Percentiles rank a stretch among this genome's conserved stretches.
phyloP scores from a whole-genome alignment of 495 filamentous ascomycete genomes.

The Acidiella bohemica region DNA sequence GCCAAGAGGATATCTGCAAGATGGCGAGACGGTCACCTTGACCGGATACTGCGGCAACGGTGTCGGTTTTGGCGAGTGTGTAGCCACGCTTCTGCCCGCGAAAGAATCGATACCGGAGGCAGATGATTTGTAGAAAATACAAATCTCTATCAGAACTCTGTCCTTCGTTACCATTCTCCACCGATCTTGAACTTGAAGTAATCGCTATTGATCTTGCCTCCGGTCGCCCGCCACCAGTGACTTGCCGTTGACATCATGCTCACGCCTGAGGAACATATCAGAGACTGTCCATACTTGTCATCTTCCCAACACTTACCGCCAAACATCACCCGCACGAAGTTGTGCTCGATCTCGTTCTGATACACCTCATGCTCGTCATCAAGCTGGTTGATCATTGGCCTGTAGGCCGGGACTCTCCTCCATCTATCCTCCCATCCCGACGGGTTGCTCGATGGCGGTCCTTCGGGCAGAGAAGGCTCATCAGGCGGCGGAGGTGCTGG shows the following conservation, averaged over 20 bases:
- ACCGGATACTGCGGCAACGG: slow-evolving; percentile 12
- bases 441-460: slow-evolving; percentile 17
- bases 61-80: slow-evolving; percentile 18
- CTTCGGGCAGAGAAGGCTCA: slow-evolving; percentile 16
- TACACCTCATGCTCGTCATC: slow-evolving; percentile 34
- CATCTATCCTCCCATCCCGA: slow-evolving; percentile 5
- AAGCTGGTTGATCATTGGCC: slow-evolving; percentile 36
- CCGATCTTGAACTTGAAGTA: slow-evolving; percentile 38
- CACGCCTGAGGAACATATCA: neutral
- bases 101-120: neutral
- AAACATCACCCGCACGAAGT: slow-evolving; percentile 40
- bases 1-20: slow-evolving; percentile 9
- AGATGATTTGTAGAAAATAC: too few species aligned
- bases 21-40: slow-evolving; percentile 16
- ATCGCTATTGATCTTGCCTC: slow-evolving; percentile 32
- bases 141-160: too few species aligned
- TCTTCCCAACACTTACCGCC: slow-evolving; percentile 33
- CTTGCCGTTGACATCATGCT: slow-evolving; percentile 24
- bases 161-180: slow-evolving; percentile 38
- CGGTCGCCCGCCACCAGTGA: slow-evolving; percentile 34
- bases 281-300: neutral
- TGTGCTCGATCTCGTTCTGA: slow-evolving; percentile 31
- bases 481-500: slow-evolving; percentile 20
- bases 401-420: slow-evolving; percentile 37
- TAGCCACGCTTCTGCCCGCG: slow-evolving; percentile 9